Evolutionary conservation across 1,284 basidiomycete species (phyloP).

Genomic region (Ceratobasidium sp.): DNA sequence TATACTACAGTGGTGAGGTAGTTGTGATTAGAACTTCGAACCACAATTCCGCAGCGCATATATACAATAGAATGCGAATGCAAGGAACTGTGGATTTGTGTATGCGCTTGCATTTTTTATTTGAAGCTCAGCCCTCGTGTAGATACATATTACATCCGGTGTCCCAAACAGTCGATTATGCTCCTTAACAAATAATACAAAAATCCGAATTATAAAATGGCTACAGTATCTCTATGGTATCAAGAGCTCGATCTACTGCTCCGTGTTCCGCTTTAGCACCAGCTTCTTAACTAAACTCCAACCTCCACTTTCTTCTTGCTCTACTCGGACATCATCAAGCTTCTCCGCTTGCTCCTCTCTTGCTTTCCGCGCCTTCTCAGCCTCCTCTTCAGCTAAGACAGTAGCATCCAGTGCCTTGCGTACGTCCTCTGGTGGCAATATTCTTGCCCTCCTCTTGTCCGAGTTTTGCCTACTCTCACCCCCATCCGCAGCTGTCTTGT

Average conservation of each 20-base stretch:
- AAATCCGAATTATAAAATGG: slow-evolving; percentile 6
- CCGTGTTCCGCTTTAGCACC: slow-evolving; percentile 31
- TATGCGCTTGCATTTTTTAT: too few species aligned
- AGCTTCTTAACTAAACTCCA: slow-evolving; percentile 25
- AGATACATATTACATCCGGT: too few species aligned
- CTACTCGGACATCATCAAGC: slow-evolving; percentile 15
- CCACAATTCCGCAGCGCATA: too few species aligned
- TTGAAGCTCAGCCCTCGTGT: too few species aligned
- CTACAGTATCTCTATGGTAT: neutral
- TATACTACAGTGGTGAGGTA: too few species aligned
- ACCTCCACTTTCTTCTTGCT: slow-evolving; percentile 23
- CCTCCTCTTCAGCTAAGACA: slow-evolving; percentile 17
- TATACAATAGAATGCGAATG: too few species aligned
- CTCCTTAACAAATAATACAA: neutral
- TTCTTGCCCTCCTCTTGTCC: neutral
- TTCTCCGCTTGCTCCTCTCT: slow-evolving; percentile 9
- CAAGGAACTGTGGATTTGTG: too few species aligned
- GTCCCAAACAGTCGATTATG: too few species aligned
- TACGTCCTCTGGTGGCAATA: slow-evolving; percentile 8
- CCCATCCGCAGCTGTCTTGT: slow-evolving; percentile 13
- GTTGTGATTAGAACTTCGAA: too few species aligned
- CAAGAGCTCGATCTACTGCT: neutral
- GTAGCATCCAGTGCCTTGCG: slow-evolving; percentile 17
- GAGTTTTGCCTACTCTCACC: neutral
- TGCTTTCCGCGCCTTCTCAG: neutral